Conservation (phyloP, 2,329 filamentous ascomycete species). For the Ceratocystis destructans region DNA sequence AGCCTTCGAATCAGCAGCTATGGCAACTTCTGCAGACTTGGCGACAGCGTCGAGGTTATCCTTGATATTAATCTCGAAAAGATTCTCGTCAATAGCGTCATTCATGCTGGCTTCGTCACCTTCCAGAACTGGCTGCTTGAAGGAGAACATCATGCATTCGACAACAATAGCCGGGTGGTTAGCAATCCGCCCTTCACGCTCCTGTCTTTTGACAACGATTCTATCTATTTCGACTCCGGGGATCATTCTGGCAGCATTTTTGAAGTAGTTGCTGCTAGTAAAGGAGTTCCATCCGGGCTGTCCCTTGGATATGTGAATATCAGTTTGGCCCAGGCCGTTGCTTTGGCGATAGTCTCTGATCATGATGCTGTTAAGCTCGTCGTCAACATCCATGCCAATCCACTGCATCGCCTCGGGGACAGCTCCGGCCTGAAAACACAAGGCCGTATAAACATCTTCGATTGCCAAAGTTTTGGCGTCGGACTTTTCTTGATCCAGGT, state of each 20-base stretch:
- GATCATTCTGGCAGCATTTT: not conserved
- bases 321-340: fast-evolving
- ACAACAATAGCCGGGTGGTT: too few relatives aligned
- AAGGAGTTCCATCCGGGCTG: not conserved
- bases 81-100: too few relatives aligned
- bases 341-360: not conserved
- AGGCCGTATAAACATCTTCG: not conserved
- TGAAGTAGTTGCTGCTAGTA: not conserved
- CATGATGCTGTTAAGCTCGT: not conserved
- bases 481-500: too few relatives aligned
- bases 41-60: too few relatives aligned
- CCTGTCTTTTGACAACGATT: not conserved
- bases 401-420: not conserved
- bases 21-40: too few relatives aligned
- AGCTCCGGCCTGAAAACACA: not conserved
- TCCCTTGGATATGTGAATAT: not conserved
- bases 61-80: too few relatives aligned
- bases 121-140: too few relatives aligned
- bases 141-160: too few relatives aligned
- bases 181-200: too few relatives aligned
- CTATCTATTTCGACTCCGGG: not conserved
- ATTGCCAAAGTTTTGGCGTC: not conserved
- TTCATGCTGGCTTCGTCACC: too few relatives aligned
- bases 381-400: not conserved
- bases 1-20: too few relatives aligned